Base-by-base conservation (phyloP, 2,329 filamentous ascomycete species). In the Ophiostoma novo-ulmi region DNA sequence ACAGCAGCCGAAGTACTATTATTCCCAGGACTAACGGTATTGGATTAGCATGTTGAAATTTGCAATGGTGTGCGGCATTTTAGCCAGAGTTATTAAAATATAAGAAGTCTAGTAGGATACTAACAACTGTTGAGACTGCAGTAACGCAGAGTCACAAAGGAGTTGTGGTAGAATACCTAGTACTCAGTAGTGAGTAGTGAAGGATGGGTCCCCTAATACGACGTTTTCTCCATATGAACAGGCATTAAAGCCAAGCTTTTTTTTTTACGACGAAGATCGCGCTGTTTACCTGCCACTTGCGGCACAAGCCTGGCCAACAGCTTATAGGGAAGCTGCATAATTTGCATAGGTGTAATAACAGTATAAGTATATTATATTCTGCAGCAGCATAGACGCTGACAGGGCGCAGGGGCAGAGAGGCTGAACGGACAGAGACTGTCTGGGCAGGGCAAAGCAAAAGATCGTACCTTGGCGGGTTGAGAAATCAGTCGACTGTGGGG, bases 11-110 rank as follows among this genome's bases (percentile, higher is more conserved):
- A 26, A 58, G 14, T 2, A 22, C n/a, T 26, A 14, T 22, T 31
- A 48, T n/a, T 48, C 17, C 52, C 22, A 58, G n/a, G n/a, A 58
- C 52, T 13, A 22, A 58, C 52, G 11, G 20, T 36, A 26, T 55
- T 11, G 52, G 52, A 31, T 20, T 63, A 63, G 52, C n/a, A 58
- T 13, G n/a, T n/a, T 11, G 26, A 20, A 63, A 35, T 35, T 63
- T 63, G 22, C 52, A 35, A 35, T 63, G 58, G 58, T 35, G 58
- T 63, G 58, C 58, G 58, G 58, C 26, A 63, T 63, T 63, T 63
- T 58, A n/a, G 22, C 10, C 22, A 20, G 41, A 44, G 41, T 31
- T 1, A 14, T 6, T 44, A 44, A 6, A 1, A 39, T 39, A 31
- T 13, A 39, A 39, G 10, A 39, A 13, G 8, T 13, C 8, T 39